A percentile compares a stretch with the other conserved stretches of the same genome.
Conservation (phyloP, 2,329 filamentous ascomycete species). For the Xylaria sp. region DNA sequence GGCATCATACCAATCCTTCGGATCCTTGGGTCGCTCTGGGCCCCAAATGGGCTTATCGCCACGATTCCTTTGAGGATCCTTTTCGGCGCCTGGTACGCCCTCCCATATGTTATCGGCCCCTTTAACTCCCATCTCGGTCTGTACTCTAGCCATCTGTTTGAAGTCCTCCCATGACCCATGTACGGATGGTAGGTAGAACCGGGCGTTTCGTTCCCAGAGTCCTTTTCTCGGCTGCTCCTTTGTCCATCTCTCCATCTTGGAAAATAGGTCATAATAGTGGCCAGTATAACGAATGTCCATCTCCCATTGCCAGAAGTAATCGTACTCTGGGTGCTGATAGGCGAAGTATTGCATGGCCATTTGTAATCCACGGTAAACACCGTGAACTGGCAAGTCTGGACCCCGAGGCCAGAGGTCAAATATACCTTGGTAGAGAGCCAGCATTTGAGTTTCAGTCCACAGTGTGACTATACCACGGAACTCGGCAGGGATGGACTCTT, state of each 20-base stretch:
- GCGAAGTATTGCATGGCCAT: conserved; percentile 98
- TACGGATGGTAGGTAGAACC: conserved; percentile 81
- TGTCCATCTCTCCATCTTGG: conserved; percentile 76
- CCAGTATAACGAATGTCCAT: conserved; percentile 93
- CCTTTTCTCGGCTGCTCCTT: conserved; percentile 80
- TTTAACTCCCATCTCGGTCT: conserved; percentile 75
- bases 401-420: conserved; percentile 77
- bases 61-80: conserved; percentile 52
- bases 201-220: conserved; percentile 81
- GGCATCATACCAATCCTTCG: conserved; percentile 76
- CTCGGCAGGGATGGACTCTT: conserved; percentile 79
- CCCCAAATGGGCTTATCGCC: conserved; percentile 83
- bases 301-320: conserved; percentile 95
- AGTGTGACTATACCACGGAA: conserved; percentile 90
- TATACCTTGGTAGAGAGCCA: conserved; percentile 86
- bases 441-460: conserved; percentile 96
- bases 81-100: conserved; percentile 57
- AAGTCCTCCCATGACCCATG: conserved; percentile 86
- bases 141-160: conserved; percentile 78
- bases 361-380: conserved; percentile 90
- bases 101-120: conserved; percentile 76
- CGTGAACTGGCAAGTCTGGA: conserved; percentile 81
- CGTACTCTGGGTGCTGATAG: conserved; percentile 86
- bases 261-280: conserved; percentile 82
- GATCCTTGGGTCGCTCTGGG: conserved; percentile 74